Conservation (phyloP, 2,329 filamentous ascomycete genomes). For the Ascochyta fabae region DNA sequence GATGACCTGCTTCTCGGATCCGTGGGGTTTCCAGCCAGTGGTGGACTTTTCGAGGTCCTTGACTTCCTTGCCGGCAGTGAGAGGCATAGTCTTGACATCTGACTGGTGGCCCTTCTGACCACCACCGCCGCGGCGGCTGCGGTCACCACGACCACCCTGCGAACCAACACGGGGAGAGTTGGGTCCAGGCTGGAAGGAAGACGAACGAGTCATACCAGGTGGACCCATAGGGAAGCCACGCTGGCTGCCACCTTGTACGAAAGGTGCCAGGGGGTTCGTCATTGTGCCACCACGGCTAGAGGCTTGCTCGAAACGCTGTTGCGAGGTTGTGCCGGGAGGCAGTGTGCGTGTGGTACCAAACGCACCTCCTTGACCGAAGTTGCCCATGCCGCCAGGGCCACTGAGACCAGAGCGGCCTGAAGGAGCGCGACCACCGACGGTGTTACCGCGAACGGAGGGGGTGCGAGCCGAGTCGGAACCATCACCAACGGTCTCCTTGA, state of each 20-base stretch:
- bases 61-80: constrained; percentile 82
- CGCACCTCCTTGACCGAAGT: constrained; percentile 61
- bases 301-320: constrained; percentile 67
- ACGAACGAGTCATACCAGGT: constrained; percentile 65
- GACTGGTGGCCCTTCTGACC: constrained; percentile 57
- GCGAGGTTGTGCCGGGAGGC: constrained; percentile 78
- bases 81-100: constrained; percentile 83
- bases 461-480: constrained; percentile 70
- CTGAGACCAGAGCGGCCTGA: constrained; percentile 48
- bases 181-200: constrained; percentile 66
- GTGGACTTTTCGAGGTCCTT: constrained; percentile 76
- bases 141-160: constrained; percentile 61
- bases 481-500: constrained; percentile 85
- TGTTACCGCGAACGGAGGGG: constrained; percentile 64
- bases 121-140: constrained; percentile 63
- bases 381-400: constrained; percentile 66
- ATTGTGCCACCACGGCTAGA: constrained; percentile 40
- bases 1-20: constrained; percentile 45
- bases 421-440: constrained; percentile 57
- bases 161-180: constrained; percentile 75
- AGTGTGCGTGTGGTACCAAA: constrained; percentile 62
- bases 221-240: constrained; percentile 66
- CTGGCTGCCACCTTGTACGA: constrained; percentile 59
- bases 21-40: constrained; percentile 87
- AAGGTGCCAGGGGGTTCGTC: constrained; percentile 64